A percentile compares a stretch with the other conserved stretches of the same genome.
Conservation (phyloP, 495 filamentous ascomycete genomes). For the Xylaria longipes region DNA sequence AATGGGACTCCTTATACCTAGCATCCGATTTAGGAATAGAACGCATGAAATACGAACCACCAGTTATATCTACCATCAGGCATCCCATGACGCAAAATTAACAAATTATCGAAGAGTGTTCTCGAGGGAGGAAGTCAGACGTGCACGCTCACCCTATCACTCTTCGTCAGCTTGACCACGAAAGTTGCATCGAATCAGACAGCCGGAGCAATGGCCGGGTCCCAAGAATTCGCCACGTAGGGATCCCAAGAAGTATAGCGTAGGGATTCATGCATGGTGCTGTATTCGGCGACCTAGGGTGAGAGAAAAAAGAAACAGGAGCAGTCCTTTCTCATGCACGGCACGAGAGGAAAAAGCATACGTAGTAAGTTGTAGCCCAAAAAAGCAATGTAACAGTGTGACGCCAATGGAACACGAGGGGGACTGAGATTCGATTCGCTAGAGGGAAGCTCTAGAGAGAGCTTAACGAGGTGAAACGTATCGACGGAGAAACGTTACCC, state of each 20-base stretch:
- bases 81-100: conserved; percentile 1
- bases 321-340: neutral
- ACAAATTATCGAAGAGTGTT: neutral
- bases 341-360: neutral
- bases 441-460: neutral
- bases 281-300: conserved; percentile 21
- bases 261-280: conserved; percentile 17
- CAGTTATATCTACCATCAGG: conserved; percentile 10
- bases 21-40: conserved; percentile 24
- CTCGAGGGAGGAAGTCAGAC: neutral
- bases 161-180: neutral
- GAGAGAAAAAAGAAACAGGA: conserved; percentile 6
- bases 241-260: neutral
- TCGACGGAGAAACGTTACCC: neutral
- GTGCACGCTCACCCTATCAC: neutral
- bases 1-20: conserved; percentile 10
- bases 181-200: conserved; percentile 10
- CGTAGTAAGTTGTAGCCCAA: neutral
- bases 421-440: conserved; percentile 14
- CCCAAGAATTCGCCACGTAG: conserved; percentile 17
- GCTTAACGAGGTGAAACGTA: neutral
- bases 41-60: conserved; percentile 15
- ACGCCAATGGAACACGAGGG: neutral
- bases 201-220: neutral
- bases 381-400: conserved; percentile 18